Conservation (phyloP, 768 basidiomycete genomes). For the Amanita jacksonii region DNA sequence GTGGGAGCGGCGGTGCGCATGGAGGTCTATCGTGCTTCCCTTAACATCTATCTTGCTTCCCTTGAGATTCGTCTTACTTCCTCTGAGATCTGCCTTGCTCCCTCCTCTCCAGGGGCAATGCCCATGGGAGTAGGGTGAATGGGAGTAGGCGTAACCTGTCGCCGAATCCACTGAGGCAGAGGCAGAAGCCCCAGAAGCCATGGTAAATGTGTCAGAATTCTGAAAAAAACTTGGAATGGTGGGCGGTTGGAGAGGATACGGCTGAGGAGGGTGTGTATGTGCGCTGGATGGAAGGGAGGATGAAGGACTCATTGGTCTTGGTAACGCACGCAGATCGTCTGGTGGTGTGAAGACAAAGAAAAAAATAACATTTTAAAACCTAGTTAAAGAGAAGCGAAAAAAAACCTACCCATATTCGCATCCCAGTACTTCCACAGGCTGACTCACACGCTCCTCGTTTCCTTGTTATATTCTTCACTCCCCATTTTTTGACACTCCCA, state of each 20-base stretch:
- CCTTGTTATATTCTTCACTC: constrained; percentile 25
- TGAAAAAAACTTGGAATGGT: constrained; percentile 5
- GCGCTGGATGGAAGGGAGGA: constrained; percentile 12
- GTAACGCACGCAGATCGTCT: constrained; percentile 8
- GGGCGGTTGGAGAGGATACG: not conserved
- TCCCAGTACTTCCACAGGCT: constrained; percentile 18
- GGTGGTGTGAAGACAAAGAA: not conserved
- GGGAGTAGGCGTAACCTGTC: too few relatives aligned
- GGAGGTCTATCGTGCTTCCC: too few relatives aligned
- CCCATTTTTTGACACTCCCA: constrained; percentile 36
- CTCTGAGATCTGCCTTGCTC: too few relatives aligned
- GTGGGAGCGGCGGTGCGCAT: too few relatives aligned
- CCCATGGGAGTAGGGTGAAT: not conserved
- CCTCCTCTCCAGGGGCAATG: not conserved
- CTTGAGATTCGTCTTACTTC: too few relatives aligned
- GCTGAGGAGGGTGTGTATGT: not conserved
- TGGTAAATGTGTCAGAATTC: constrained; percentile 1
- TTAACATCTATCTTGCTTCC: too few relatives aligned
- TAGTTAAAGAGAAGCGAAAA: too few relatives aligned
- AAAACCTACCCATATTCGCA: constrained; percentile 9
- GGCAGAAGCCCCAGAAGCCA: not conserved
- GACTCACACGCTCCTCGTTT: constrained; percentile 17
- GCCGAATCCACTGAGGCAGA: not conserved
- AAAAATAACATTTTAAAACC: too few relatives aligned
- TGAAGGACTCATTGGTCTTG: constrained; percentile 11